Conservation (phyloP, 371 early-diverging fungal species). For the Apophysomyces trapeziformis region DNA sequence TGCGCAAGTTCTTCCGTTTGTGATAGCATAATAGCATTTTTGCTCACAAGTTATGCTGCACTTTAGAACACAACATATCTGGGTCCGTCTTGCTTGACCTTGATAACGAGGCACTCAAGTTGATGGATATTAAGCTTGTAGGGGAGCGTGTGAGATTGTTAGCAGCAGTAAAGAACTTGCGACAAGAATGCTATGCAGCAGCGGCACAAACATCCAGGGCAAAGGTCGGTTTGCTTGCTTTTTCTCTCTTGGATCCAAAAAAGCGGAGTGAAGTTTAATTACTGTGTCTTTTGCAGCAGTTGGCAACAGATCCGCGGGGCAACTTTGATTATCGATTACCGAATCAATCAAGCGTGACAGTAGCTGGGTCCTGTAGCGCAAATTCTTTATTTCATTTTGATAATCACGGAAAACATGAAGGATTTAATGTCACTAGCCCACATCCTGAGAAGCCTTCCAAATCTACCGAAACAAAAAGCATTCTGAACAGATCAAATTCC, state of each 20-base stretch:
- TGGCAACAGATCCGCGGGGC: slow-evolving; percentile 11
- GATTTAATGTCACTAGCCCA: slow-evolving; percentile 33
- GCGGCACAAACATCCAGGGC: slow-evolving; percentile 37
- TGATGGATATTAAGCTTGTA: slow-evolving; percentile 81
- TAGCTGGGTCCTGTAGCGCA: slow-evolving; percentile 7
- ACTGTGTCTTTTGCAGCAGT: slow-evolving; percentile 5
- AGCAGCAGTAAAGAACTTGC: slow-evolving; percentile 71
- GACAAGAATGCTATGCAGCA: slow-evolving; percentile 63
- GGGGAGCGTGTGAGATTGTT: slow-evolving; percentile 85
- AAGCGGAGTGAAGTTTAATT: not conserved
- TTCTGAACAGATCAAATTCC: slow-evolving; percentile 53
- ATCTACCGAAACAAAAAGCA: slow-evolving; percentile 44
- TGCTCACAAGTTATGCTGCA: slow-evolving; percentile 13
- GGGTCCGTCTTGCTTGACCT: slow-evolving; percentile 85
- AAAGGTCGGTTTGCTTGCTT: slow-evolving; percentile 12
- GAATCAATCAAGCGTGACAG: slow-evolving; percentile 23
- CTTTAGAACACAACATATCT: slow-evolving; percentile 70
- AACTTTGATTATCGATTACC: slow-evolving; percentile 18
- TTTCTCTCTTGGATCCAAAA: slow-evolving; percentile 12
- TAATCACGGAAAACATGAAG: slow-evolving; percentile 36
- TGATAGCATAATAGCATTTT: not conserved
- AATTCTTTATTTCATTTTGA: slow-evolving; percentile 22
- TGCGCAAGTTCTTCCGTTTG: slow-evolving; percentile 39
- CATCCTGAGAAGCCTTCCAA: slow-evolving; percentile 38
- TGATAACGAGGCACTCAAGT: slow-evolving; percentile 78